These are phyloP conservation scores for Termitomyces sp. DNA, from an alignment of 768 basidiomycete species.

Conservation along the genomic window DNA sequence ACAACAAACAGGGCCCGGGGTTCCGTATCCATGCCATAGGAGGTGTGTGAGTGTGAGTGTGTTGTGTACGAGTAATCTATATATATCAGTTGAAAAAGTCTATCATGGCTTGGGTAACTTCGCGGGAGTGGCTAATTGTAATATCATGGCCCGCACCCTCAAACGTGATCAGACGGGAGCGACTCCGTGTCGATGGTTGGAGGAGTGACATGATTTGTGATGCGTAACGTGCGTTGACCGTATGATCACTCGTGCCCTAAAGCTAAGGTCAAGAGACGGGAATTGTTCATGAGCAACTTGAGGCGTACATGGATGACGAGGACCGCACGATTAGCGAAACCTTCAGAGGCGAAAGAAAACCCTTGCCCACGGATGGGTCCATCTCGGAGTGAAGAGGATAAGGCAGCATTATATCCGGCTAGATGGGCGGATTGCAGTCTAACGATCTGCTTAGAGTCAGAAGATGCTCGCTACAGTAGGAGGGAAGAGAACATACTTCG, in stretches of 20 bases:
- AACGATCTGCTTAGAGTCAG: constrained; percentile 45
- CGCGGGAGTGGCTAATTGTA: constrained; percentile 37
- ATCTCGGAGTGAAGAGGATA: constrained; percentile 73
- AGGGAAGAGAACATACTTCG: constrained; percentile 31
- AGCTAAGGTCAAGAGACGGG: constrained; percentile 15
- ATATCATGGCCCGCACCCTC: constrained; percentile 54
- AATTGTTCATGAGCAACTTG: background rate
- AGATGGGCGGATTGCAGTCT: constrained; percentile 78
- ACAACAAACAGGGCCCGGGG: background rate
- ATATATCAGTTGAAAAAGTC: constrained; percentile 25
- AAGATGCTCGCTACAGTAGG: background rate
- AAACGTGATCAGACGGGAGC: constrained; percentile 43
- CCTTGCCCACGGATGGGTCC: constrained; percentile 67
- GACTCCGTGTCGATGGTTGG: constrained; percentile 29
- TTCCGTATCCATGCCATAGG: constrained; percentile 3
- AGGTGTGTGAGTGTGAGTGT: background rate
- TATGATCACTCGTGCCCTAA: constrained; percentile 58
- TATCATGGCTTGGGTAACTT: constrained; percentile 31
- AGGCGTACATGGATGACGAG: constrained; percentile 61
- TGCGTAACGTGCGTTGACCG: constrained; percentile 55
- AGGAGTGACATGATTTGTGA: constrained; percentile 42
- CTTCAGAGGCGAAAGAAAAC: constrained; percentile 48
- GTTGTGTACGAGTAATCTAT: background rate
- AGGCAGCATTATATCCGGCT: constrained; percentile 68
- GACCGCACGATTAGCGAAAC: constrained; percentile 45